phyloP scores from a whole-genome alignment of 2,329 filamentous ascomycete genomes.

The Triangularia verruculosa region DNA sequence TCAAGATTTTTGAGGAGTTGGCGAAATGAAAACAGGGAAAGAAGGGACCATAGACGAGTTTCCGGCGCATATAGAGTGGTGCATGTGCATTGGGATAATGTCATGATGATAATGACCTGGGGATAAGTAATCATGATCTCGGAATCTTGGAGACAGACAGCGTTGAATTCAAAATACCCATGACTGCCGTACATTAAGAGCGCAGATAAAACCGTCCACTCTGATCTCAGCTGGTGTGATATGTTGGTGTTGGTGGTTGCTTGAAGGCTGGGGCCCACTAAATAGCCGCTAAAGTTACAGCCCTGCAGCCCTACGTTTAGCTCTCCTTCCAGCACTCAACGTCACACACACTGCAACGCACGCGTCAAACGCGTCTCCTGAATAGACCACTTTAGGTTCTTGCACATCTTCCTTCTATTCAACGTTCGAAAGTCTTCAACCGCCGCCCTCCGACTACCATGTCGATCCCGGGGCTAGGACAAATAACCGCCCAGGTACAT shows the following conservation, averaged over 20 bases:
- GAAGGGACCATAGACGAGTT: slow-evolving; percentile 1
- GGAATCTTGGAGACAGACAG: neutral
- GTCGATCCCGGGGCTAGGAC: slow-evolving; percentile 7
- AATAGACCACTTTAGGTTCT: neutral
- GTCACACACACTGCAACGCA: neutral
- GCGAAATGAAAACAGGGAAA: slow-evolving; percentile 32
- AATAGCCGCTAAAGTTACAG: neutral
- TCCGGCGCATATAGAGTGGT: neutral
- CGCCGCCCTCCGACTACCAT: neutral
- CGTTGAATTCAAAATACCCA: slow-evolving; percentile 20
- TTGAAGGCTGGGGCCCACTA: neutral
- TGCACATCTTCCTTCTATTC: neutral
- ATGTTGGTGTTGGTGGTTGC: too few relatives aligned
- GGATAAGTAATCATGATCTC: neutral
- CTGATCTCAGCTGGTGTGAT: neutral
- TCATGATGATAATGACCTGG: slow-evolving; percentile 14
- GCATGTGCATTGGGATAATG: slow-evolving; percentile 17
- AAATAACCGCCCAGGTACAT: slow-evolving; percentile 7
- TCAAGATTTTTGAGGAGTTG: slow-evolving; percentile 68
- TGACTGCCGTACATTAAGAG: slow-evolving; percentile 5
- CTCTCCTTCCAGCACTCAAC: neutral
- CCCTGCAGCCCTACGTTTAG: slow-evolving; percentile 7
- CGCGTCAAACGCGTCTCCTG: neutral
- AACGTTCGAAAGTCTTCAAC: neutral
- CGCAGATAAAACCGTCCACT: neutral